These are phyloP conservation scores for Paecilomyces sp. DNA, from an alignment of 2,329 filamentous ascomycete genomes.

Conservation along the genomic window DNA sequence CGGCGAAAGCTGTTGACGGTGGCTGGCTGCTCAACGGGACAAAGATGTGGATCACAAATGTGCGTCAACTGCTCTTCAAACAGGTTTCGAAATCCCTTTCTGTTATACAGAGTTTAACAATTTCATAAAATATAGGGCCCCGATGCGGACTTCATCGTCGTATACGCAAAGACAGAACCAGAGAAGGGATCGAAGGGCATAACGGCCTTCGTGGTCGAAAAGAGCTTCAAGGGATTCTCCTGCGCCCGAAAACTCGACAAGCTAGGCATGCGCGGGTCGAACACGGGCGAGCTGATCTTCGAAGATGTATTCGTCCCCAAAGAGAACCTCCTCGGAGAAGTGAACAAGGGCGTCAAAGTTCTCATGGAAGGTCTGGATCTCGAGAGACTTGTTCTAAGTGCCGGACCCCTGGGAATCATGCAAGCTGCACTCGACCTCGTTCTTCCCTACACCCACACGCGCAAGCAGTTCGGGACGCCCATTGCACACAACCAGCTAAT, in stretches of 20 bases:
- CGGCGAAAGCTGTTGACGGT: conserved; percentile 71
- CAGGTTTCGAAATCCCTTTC: neutral
- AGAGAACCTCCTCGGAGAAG: conserved; percentile 69
- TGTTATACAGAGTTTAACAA: neutral
- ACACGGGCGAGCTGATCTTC: conserved; percentile 90
- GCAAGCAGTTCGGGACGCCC: conserved; percentile 79
- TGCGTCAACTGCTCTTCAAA: conserved; percentile 18
- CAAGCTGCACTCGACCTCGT: conserved; percentile 79
- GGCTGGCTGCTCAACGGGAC: conserved; percentile 81
- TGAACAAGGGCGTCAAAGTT: conserved; percentile 80
- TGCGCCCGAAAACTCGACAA: conserved; percentile 92
- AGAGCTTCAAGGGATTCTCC: conserved; percentile 64
- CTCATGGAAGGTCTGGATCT: conserved; percentile 96
- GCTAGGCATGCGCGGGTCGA: conserved; percentile 94
- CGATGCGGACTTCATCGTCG: conserved; percentile 83
- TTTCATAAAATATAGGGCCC: conserved; percentile 48
- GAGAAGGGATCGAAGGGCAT: conserved; percentile 79
- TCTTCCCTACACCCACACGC: conserved; percentile 80
- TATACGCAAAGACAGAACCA: conserved; percentile 94
- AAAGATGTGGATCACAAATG: conserved; percentile 99
- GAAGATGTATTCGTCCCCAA: conserved; percentile 83
- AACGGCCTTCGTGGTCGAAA: conserved; percentile 85
- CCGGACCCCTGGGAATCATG: conserved; percentile 87
- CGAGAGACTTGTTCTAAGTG: conserved; percentile 83
- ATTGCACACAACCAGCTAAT: conserved; percentile 90